Evolutionary conservation across 768 basidiomycete genomes (phyloP).

Genomic region (Macrolepiota fuliginosa): DNA sequence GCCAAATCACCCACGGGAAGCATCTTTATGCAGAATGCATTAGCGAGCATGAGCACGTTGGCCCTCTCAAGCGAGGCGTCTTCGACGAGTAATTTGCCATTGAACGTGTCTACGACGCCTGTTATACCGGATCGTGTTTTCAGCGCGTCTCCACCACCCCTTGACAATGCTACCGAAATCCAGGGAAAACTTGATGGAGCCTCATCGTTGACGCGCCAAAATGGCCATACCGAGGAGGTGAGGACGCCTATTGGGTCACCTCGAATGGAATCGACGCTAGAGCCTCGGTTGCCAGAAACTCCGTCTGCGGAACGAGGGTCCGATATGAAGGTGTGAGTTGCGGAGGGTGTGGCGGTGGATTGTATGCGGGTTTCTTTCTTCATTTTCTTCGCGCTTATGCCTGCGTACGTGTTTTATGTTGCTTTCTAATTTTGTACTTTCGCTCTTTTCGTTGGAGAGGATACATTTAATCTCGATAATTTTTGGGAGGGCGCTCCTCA

Average conservation of each 20-base stretch:
- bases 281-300: neutral
- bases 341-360: neutral
- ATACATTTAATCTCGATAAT: neutral
- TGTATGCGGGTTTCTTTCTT: neutral
- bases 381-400: neutral
- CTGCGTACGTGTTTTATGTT: neutral
- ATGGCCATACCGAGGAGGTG: neutral
- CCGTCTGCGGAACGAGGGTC: neutral
- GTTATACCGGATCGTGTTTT: conserved; percentile 1
- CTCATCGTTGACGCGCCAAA: neutral
- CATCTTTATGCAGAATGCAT: conserved; percentile 3
- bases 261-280: neutral
- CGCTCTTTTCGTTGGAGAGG: neutral
- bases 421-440: neutral
- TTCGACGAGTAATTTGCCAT: neutral
- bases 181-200: neutral
- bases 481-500: neutral
- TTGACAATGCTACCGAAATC: neutral
- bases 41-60: conserved; percentile 6
- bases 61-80: neutral
- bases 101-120: neutral
- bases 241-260: neutral
- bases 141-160: conserved; percentile 1
- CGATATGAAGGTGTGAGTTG: conserved; percentile 2
- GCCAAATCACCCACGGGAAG: conserved; percentile 17